phyloP scores from a whole-genome alignment of 1,284 basidiomycete species.

The Caloboletus inedulis region DNA sequence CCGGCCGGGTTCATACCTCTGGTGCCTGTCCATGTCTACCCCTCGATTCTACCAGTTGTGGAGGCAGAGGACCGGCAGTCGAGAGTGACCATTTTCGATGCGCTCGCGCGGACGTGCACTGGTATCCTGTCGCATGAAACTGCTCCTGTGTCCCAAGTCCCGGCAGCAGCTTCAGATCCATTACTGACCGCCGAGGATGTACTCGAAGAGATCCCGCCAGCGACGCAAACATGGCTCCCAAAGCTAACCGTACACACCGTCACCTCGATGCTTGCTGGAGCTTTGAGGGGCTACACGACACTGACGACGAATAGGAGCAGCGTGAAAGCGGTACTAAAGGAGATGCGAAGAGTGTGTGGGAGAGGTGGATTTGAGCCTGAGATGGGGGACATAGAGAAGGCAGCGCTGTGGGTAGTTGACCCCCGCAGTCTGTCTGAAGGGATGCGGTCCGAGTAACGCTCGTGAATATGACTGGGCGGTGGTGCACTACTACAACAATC shows the following conservation, averaged over 20 bases:
- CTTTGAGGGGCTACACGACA: constrained; percentile 72
- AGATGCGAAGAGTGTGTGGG: constrained; percentile 26
- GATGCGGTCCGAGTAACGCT: constrained; percentile 46
- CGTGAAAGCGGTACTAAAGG: constrained; percentile 67
- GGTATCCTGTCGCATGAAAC: constrained; percentile 48
- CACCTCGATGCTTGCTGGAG: constrained; percentile 66
- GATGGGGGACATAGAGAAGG: constrained; percentile 25
- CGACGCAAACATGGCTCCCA: constrained; percentile 45
- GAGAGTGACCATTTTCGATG: constrained; percentile 37
- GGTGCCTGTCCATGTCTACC: constrained; percentile 52
- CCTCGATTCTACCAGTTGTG: constrained; percentile 24
- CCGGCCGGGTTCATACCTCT: constrained; percentile 47
- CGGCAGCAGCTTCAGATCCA: neutral
- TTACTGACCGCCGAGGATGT: neutral
- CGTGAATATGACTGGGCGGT: too few species aligned
- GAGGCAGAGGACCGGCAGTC: neutral
- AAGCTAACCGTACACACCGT: constrained; percentile 56
- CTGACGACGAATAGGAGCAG: constrained; percentile 78
- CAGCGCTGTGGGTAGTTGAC: constrained; percentile 70
- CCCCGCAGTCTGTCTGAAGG: constrained; percentile 74
- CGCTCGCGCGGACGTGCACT: constrained; percentile 48
- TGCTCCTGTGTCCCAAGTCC: constrained; percentile 29
- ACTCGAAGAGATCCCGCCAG: constrained; percentile 9
- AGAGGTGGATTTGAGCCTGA: constrained; percentile 1
- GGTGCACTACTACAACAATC: too few species aligned